Evolutionary conservation across 768 basidiomycete species (phyloP), one percentile per base, ranked within the genome.

Genomic region (Termitomyces eurrhizus): DNA sequence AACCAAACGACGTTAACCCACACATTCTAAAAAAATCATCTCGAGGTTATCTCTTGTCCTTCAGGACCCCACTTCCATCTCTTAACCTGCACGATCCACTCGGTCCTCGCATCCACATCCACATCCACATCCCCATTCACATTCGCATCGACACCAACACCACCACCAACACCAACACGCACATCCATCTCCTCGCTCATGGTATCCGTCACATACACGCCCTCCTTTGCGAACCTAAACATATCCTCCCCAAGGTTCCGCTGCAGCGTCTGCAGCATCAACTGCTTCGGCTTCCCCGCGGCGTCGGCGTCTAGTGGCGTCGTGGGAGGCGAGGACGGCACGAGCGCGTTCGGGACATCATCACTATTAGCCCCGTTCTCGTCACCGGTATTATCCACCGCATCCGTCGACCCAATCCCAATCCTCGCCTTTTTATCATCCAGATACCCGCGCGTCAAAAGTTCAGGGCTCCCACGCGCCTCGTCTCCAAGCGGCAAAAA

Each of bases 11-110:
- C 29, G 29, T 29, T 4, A 29, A 29, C 29, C 2, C 29, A 2
- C 2, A 29, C 29, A 21, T 21, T 21, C 21, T 21, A 42, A n/a
- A 9, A 8, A n/a, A 42, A 2, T 41, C 49, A 42, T 26, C 57
- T 13, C 32, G 39, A 55, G 3, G 24, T 54, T n/a, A 56, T 13
- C 50, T 52, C 55, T 39, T 54, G 58, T 45, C 58, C 57, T 52
- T 64, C 65, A 0, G 68, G 69, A 1, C 73, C 73, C 76, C 75
- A 78, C 67, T 71, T 77, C 77, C 77, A 78, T 59, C 73, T 69
- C 63, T 70, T 74, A 8, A 77, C 75, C 58, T 74, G 72, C n/a
- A 77, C 74, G 39, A 73, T 69, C 75, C 77, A 78, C 68, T 77
- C 76, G 4, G 73, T 71, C 48, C 71, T 68, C 57, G 66, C 69